phyloP scores from a whole-genome alignment of 2,329 filamentous ascomycete genomes.

The Blastomyces emzantsi region DNA sequence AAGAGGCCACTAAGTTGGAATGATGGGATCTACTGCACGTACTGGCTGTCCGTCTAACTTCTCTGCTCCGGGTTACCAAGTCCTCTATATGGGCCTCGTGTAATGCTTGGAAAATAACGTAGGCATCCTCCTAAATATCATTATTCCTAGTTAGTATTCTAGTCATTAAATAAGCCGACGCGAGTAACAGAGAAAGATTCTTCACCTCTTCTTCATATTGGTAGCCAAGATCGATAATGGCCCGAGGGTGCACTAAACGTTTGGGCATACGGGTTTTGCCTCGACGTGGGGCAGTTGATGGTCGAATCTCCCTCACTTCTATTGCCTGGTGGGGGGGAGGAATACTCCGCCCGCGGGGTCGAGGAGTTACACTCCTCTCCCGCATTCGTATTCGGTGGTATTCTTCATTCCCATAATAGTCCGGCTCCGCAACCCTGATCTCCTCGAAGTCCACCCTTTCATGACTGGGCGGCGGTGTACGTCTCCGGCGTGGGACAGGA shows the following conservation, averaged over 20 bases:
- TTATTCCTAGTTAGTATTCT: slow-evolving; percentile 26
- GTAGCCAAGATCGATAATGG: slow-evolving; percentile 75
- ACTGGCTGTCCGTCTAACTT: slow-evolving; percentile 35
- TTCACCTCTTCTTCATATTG: slow-evolving; percentile 77
- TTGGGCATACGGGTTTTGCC: slow-evolving; percentile 85
- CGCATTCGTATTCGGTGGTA: slow-evolving; percentile 57
- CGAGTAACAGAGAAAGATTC: slow-evolving; percentile 7
- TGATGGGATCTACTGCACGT: background rate
- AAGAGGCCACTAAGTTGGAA: background rate
- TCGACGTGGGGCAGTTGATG: slow-evolving; percentile 59
- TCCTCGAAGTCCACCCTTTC: slow-evolving; percentile 55
- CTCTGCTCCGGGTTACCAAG: slow-evolving; percentile 67
- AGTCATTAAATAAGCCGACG: background rate
- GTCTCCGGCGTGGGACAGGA: slow-evolving; percentile 56
- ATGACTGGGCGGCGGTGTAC: slow-evolving; percentile 47
- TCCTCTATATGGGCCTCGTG: slow-evolving; percentile 89
- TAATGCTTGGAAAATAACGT: slow-evolving; percentile 74
- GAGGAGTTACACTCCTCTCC: slow-evolving; percentile 27
- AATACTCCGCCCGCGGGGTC: slow-evolving; percentile 12
- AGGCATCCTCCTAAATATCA: slow-evolving; percentile 57
- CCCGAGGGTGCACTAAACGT: slow-evolving; percentile 67
- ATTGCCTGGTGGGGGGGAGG: background rate
- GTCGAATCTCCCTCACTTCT: slow-evolving; percentile 18
- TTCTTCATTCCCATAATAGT: slow-evolving; percentile 62
- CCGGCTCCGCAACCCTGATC: slow-evolving; percentile 58